phyloP scores from a whole-genome alignment of 768 basidiomycete genomes.

The Lyophyllum semitale region DNA sequence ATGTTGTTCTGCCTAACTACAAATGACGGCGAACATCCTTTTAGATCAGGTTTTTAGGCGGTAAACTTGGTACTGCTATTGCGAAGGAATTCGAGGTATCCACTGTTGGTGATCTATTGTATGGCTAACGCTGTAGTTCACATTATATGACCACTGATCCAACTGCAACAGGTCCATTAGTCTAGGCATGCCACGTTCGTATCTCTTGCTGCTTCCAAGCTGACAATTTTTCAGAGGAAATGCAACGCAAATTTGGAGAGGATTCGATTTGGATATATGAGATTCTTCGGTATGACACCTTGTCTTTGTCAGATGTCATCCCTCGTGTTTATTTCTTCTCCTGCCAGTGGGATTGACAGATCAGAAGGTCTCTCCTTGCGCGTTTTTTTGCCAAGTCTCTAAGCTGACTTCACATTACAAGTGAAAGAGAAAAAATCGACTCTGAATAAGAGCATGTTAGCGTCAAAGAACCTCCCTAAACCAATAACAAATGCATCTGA shows the following conservation, averaged over 20 bases:
- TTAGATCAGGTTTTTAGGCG: conserved; percentile 92
- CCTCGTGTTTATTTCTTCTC: conserved; percentile 1
- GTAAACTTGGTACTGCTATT: conserved; percentile 88
- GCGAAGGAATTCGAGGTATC: conserved; percentile 87
- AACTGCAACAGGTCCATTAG: conserved; percentile 45
- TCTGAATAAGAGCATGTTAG: conserved; percentile 90
- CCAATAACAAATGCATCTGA: conserved; percentile 73
- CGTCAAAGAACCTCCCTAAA: conserved; percentile 90
- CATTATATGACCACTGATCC: not conserved
- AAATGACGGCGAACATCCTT: not conserved
- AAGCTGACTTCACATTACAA: conserved; percentile 29
- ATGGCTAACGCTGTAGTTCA: conserved; percentile 29
- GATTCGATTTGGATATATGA: conserved; percentile 91
- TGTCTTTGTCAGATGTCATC: not conserved
- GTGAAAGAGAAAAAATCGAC: conserved; percentile 87
- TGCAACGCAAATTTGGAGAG: conserved; percentile 82
- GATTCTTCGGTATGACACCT: conserved; percentile 65
- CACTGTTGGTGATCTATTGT: conserved; percentile 91
- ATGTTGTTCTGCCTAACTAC: not conserved
- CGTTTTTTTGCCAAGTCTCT: not conserved
- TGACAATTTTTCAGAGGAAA: conserved; percentile 53
- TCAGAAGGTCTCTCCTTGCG: conserved; percentile 64
- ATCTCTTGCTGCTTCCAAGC: not conserved
- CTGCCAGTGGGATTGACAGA: conserved; percentile 78
- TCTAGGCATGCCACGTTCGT: conserved; percentile 43